Evolutionary conservation across 2,329 filamentous ascomycete species (phyloP), one percentile per base, ranked within the genome.

Genomic region (Trichoderma lentiforme): DNA sequence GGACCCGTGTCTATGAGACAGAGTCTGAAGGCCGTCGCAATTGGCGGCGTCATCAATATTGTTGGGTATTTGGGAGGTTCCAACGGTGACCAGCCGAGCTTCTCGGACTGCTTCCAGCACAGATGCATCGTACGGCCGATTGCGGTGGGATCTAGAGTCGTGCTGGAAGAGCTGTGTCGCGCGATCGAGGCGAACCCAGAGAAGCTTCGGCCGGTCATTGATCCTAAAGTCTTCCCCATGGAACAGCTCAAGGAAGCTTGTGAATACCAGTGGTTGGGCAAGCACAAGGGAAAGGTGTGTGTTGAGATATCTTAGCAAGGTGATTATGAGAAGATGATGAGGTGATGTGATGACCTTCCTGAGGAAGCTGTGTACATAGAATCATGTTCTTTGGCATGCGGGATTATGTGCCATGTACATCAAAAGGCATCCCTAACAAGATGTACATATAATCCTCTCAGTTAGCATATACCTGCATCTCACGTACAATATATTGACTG

Each of bases 231-330:
- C 3, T 69, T 61, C 18, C 36, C 3, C 1, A 14, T 69, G 8
- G 36, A 61, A 32, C 66, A 69, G 8, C 36, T 69, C 53, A 61
- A 51, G n/a, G 56, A 69, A 28, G 66, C 36, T 61, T 61, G 53
- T 51, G 66, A 61, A 18, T 61, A 69, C 30, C 39, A 51, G 39
- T 61, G 56, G 56, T 51, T 30, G n/a, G 56, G 36, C 6, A 15
- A 62, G 56, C 66, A 69, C 11, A 61, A 53, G 28, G 57, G 66
- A 51, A 61, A 69, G 39, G 57, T 69, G 32, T 69, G 66, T 14
- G 34, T 47, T 26, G 66, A 69, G 28, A 36, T 62, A 26, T 43
- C 57, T 36, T 69, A 24, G 26, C 4, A 14, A 51, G 43, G 43
- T 4, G 43, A 21, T 51, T 43, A n/a, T 43, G 36, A 43, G 15